Evolutionary conservation across 192 early-diverging fungal species (phyloP), one percentile per base, ranked within the genome.

Genomic region (Blastocladiella britannica): DNA sequence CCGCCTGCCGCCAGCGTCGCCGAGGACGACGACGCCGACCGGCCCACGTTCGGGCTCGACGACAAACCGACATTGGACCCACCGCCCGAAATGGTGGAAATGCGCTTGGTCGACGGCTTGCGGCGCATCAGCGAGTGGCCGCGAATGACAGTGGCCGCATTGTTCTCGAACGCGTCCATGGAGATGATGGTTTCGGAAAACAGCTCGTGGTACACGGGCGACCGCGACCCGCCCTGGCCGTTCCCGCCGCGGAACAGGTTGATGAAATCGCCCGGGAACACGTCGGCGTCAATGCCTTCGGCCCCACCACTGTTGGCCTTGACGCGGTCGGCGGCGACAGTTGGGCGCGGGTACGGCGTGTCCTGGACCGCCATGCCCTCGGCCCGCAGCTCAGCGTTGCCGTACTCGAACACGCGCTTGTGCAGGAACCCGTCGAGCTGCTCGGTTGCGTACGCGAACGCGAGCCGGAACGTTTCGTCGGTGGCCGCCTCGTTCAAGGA

Each of bases 191-290:
- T 20, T 20, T 47, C 37, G 15, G 37, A 47, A 6, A 47, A 47
- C 37, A 47, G 37, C n/a, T 47, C 37, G 15, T 47, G 37, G 37
- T 20, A 47, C 15, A 47, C 15, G 15, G 37, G 37, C 37, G 37
- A 9, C 15, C 37, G 37, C 37, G 37, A 47, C 37, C 37, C 37
- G 37, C 15, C 37, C 15, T 47, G 37, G 37, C 37, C 37, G 37
- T 47, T 47, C 15, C 37, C 37, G 47, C 78, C 78, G 29, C 77
- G 67, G 62, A 93, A 77, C 29, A 94, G 70, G 31, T 81, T 75
- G 28, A 91, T 76, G 65, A 93, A 91, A 65, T 97, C 91, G 4
- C 84, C 72, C 51, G 66, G 52, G 51, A 84, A 71, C 28, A 80
- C 58, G 63, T 84, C 74, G 63, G 73, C 69, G 60, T 78, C 52